Conservation (phyloP, 1,139 yeast species). For the Pichia sp. region DNA sequence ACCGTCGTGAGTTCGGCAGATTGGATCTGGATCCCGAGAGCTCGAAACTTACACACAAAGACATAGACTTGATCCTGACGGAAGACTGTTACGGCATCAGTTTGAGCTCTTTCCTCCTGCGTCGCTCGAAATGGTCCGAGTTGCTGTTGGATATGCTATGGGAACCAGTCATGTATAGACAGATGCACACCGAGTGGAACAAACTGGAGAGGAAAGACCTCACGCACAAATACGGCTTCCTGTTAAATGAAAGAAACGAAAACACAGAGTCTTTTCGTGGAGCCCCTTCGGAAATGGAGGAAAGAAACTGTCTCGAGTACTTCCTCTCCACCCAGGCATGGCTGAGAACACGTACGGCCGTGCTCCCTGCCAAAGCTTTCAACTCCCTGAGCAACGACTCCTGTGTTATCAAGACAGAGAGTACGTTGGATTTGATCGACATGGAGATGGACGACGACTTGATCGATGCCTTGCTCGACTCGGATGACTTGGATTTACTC, state of each 20-base stretch:
- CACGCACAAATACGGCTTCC: slow-evolving; percentile 28
- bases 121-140: slow-evolving; percentile 83
- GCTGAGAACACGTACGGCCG: slow-evolving; percentile 81
- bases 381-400: slow-evolving; percentile 8
- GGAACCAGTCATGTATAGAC: slow-evolving; percentile 97
- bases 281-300: slow-evolving; percentile 65
- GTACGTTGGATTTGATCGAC: slow-evolving; percentile 6
- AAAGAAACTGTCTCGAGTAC: slow-evolving; percentile 90
- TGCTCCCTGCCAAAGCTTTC: slow-evolving; percentile 36
- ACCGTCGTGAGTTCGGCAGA: slow-evolving; percentile 3
- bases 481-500: slow-evolving; percentile 3
- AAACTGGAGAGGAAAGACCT: slow-evolving; percentile 5
- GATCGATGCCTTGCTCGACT: slow-evolving; percentile 55
- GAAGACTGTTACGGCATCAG: slow-evolving; percentile 98
- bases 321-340: slow-evolving; percentile 75
- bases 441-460: slow-evolving; percentile 11
- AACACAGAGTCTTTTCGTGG: background rate
- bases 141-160: slow-evolving; percentile 87
- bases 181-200: slow-evolving; percentile 89
- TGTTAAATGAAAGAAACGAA: slow-evolving; percentile 23
- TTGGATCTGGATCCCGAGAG: slow-evolving; percentile 5
- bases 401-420: slow-evolving; percentile 4
- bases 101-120: slow-evolving; percentile 79
- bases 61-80: slow-evolving; percentile 74
- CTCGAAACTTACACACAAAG: slow-evolving; percentile 43